Evolutionary conservation across 768 basidiomycete genomes (phyloP).

Genomic region (Russula olivacea): DNA sequence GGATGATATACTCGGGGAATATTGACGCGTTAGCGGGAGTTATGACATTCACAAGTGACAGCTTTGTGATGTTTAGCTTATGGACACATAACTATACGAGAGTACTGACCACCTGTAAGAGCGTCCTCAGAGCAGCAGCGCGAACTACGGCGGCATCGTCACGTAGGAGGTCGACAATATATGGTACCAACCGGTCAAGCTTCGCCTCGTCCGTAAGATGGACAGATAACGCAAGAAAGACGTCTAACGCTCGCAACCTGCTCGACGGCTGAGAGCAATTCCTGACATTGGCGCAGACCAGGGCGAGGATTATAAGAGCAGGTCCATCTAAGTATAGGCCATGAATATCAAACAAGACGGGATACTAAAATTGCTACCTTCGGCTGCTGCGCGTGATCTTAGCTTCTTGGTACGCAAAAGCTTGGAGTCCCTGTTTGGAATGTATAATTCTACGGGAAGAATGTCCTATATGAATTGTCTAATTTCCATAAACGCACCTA

Average conservation of each 20-base stretch:
- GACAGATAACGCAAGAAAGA: constrained; percentile 73
- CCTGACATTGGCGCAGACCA: constrained; percentile 83
- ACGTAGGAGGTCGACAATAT: constrained; percentile 79
- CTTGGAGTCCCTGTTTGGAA: constrained; percentile 61
- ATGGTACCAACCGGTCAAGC: constrained; percentile 88
- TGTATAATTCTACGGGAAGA: constrained; percentile 67
- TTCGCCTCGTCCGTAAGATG: constrained; percentile 93
- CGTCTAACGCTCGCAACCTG: constrained; percentile 77
- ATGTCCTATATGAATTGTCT: constrained; percentile 46
- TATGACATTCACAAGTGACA: constrained; percentile 65
- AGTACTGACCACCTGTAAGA: constrained; percentile 73
- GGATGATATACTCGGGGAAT: constrained; percentile 93
- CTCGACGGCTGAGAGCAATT: constrained; percentile 84
- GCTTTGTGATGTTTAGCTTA: constrained; percentile 28
- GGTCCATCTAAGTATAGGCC: constrained; percentile 60
- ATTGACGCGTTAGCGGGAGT: constrained; percentile 60
- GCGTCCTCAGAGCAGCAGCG: constrained; percentile 65
- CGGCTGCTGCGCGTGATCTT: constrained; percentile 46
- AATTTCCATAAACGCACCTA: not conserved
- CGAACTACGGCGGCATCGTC: constrained; percentile 84
- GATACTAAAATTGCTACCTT: constrained; percentile 43
- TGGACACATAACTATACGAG: not conserved
- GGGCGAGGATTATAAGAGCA: constrained; percentile 78
- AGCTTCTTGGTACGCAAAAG: constrained; percentile 31
- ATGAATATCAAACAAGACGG: not conserved